phyloP scores from a whole-genome alignment of 441 rosid genomes.

The Euphorbia celastroides region DNA sequence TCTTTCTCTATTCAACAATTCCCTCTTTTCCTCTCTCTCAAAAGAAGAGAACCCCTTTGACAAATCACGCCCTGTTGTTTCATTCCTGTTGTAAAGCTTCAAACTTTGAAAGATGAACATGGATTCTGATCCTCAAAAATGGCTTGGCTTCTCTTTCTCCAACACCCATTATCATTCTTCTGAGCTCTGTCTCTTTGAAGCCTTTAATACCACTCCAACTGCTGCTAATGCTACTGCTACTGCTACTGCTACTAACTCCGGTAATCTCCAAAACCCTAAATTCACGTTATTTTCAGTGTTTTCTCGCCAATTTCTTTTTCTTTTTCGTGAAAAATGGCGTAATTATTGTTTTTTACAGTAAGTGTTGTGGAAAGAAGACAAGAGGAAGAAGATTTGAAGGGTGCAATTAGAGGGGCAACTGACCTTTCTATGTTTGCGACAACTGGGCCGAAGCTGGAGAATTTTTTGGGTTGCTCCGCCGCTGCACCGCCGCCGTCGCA shows the following conservation, averaged over 20 bases:
- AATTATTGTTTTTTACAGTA: neutral
- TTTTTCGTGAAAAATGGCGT: neutral
- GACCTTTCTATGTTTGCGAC: slow-evolving; percentile 34
- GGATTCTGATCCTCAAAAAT: slow-evolving; percentile 48
- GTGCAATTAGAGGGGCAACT: neutral
- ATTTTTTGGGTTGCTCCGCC: slow-evolving; percentile 54
- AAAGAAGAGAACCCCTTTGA: neutral
- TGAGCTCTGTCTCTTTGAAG: slow-evolving; percentile 53
- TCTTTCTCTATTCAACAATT: slow-evolving; percentile 7
- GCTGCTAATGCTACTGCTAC: slow-evolving; percentile 18
- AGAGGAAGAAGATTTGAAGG: neutral
- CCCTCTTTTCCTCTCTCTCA: neutral
- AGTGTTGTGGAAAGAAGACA: slow-evolving; percentile 8
- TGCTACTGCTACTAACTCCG: slow-evolving; percentile 23
- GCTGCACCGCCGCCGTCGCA: slow-evolving; percentile 10
- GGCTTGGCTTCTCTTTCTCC: slow-evolving; percentile 83
- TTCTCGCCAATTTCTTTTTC: too few species aligned
- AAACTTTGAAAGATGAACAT: slow-evolving; percentile 14
- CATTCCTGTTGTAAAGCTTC: neutral
- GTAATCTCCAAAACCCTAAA: too few species aligned
- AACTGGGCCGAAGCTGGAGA: slow-evolving; percentile 55
- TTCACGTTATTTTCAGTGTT: too few species aligned
- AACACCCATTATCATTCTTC: slow-evolving; percentile 35
- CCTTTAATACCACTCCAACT: slow-evolving; percentile 32
- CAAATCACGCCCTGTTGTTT: neutral